A percentile compares a stretch with the other conserved stretches of the same genome.
phyloP scores from a whole-genome alignment of 768 basidiomycete species.

The Boletus rufocinnamomeus region DNA sequence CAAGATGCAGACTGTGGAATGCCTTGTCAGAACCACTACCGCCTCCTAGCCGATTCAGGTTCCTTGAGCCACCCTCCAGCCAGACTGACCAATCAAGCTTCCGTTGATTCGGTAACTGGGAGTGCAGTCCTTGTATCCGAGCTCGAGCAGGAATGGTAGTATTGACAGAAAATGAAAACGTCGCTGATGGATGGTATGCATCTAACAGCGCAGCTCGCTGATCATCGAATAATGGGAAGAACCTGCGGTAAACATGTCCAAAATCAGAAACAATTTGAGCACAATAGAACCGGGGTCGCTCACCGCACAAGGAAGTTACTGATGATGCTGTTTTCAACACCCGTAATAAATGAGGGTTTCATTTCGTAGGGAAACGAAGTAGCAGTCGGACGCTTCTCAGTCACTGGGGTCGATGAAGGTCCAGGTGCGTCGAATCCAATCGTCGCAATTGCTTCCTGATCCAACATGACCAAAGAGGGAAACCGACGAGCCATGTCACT shows the following conservation, averaged over 20 bases:
- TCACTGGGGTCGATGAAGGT: constrained; percentile 43
- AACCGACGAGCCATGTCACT: constrained; percentile 85
- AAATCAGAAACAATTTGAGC: constrained; percentile 6
- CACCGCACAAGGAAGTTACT: constrained; percentile 79
- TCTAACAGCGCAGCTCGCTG: constrained; percentile 66
- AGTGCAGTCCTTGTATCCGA: constrained; percentile 67
- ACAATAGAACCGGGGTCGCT: constrained; percentile 27
- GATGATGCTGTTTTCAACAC: constrained; percentile 67
- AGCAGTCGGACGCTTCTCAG: constrained; percentile 49
- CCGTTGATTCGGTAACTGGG: constrained; percentile 77
- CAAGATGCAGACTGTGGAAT: constrained; percentile 68
- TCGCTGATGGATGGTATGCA: constrained; percentile 83
- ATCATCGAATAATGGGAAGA: constrained; percentile 82
- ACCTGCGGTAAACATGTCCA: constrained; percentile 46
- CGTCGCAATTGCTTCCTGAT: constrained; percentile 72
- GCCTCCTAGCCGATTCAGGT: constrained; percentile 67
- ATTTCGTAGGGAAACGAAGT: constrained; percentile 81
- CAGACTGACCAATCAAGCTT: constrained; percentile 79
- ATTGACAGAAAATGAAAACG: constrained; percentile 88
- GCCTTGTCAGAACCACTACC: constrained; percentile 62
- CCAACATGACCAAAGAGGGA: constrained; percentile 78
- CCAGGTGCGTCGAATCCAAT: constrained; percentile 80
- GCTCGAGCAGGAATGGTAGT: constrained; percentile 81
- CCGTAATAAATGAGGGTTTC: constrained; percentile 71
- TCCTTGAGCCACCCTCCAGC: constrained; percentile 69